A percentile compares a stretch with the other conserved stretches of the same genome.
Evolutionary conservation across 345 rosid genomes (phyloP).

Genomic region (Hibiscus mutabilis): DNA sequence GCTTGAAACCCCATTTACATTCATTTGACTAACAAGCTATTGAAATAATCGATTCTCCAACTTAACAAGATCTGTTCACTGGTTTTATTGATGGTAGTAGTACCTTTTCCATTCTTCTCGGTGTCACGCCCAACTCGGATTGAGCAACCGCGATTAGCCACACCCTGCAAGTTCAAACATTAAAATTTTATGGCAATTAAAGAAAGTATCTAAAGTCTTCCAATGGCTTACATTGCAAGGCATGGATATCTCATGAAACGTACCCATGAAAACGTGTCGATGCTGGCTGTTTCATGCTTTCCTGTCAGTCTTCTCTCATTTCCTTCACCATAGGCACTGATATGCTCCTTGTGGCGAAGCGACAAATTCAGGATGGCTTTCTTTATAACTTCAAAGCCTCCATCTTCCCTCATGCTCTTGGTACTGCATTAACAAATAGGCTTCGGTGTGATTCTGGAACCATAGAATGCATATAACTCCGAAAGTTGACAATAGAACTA

Average conservation of each 20-base stretch:
- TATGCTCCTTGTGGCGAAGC: conserved; percentile 81
- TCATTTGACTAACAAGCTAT: no score
- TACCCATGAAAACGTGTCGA: conserved; percentile 93
- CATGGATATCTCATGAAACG: conserved; percentile 8
- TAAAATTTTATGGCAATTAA: conserved; percentile 1
- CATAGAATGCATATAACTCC: conserved; percentile 17
- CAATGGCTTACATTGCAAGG: neutral
- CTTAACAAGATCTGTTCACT: neutral
- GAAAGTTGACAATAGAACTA: neutral
- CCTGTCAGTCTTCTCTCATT: conserved; percentile 96
- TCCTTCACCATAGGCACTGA: conserved; percentile 95
- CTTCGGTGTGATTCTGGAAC: conserved; percentile 10
- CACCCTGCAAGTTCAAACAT: conserved; percentile 47
- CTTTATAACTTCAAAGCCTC: conserved; percentile 82
- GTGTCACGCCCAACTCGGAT: conserved; percentile 97
- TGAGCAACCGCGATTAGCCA: conserved; percentile 96
- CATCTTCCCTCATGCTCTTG: conserved; percentile 91
- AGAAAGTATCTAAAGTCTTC: neutral
- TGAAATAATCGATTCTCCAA: neutral
- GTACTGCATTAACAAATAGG: conserved; percentile 39
- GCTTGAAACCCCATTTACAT: no score
- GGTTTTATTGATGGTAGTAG: neutral
- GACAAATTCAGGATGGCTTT: conserved; percentile 89
- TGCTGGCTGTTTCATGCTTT: conserved; percentile 95
- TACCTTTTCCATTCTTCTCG: conserved; percentile 89